Evolutionary conservation across 805 yeast species (phyloP).

Genomic region (Komagataella pseudopastoris): DNA sequence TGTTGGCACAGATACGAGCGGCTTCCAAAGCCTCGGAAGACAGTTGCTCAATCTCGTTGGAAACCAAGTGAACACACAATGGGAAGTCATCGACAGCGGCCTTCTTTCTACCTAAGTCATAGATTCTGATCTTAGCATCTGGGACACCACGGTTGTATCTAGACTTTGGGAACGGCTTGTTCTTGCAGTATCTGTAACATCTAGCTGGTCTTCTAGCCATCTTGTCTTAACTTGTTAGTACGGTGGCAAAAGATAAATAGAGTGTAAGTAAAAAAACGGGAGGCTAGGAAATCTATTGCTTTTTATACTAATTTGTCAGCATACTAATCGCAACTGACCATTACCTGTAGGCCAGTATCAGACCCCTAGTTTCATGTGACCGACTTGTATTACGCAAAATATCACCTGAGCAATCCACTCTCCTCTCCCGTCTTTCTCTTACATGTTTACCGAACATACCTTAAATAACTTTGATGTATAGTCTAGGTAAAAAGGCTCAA

Average conservation of each 20-base stretch:
- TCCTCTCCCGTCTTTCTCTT: neutral
- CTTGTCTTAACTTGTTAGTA: conserved; percentile 26
- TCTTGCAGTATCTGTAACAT: conserved; percentile 99
- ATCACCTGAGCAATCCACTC: neutral
- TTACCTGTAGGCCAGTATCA: neutral
- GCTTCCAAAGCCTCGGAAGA: conserved; percentile 99
- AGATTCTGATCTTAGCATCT: conserved; percentile 98
- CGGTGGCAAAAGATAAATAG: neutral
- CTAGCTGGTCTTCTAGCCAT: conserved; percentile 99
- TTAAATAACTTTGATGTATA: neutral
- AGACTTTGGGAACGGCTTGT: conserved; percentile 99
- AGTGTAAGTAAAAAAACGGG: neutral
- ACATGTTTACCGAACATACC: neutral
- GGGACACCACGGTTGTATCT: conserved; percentile 99
- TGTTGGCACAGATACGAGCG: conserved; percentile 99
- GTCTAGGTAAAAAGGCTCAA: neutral
- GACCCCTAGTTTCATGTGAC: neutral
- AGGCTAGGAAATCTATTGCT: neutral
- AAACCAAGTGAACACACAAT: conserved; percentile 96
- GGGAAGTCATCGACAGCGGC: conserved; percentile 99
- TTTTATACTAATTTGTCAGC: neutral
- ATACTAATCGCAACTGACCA: neutral
- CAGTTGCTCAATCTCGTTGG: conserved; percentile 98
- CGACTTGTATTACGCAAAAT: neutral
- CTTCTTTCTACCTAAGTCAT: conserved; percentile 99